Evolutionary conservation across 1,284 basidiomycete species (phyloP), one percentile per base, ranked within the genome.

Genomic region (Moesziomyces sp.): DNA sequence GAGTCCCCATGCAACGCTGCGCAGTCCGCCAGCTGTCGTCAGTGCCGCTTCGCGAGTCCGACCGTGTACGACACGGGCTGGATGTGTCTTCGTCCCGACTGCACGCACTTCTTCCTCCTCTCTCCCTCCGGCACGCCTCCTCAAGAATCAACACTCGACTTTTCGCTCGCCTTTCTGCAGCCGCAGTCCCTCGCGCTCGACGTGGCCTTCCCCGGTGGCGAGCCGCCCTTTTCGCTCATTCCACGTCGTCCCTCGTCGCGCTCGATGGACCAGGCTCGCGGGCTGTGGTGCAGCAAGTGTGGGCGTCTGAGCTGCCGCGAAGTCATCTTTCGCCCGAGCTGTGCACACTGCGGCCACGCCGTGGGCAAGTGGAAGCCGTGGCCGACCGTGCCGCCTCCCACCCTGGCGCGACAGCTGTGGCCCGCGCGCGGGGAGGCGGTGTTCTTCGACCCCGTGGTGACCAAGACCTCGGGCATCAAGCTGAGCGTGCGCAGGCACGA

Each of bases 281-380:
- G 72, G 1, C 62, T 65, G 5, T 71, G 64, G 59, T 74, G 72
- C 43, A 24, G 38, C 8, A 58, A 62, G 3, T 74, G 72, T 35
- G 72, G 72, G 3, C 58, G 72, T 0, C 46, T 74, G 9, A 74
- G 64, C 58, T 74, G 72, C 43, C 55, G 67, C 19, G 72, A 69
- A 30, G 16, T 62, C 11, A 58, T 69, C 45, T 61, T 48, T 30
- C 43, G 57, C 16, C 68, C 66, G 19, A 43, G 50, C 6, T 74
- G 72, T 40, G 38, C 63, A 0, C 72, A 74, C 46, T 74, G 72
- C 46, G 49, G 42, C 3, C 24, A 35, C 16, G 38, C 6, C 1
- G 26, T 74, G 2, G 65, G 62, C 8, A 57, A 58, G 5, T 47
- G 52, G 44, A 58, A 48, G n/a, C 57, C 56, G 19, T n/a, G 62